Base-by-base conservation (phyloP, 2,329 filamentous ascomycete species). In the Aspergillus jensenii region DNA sequence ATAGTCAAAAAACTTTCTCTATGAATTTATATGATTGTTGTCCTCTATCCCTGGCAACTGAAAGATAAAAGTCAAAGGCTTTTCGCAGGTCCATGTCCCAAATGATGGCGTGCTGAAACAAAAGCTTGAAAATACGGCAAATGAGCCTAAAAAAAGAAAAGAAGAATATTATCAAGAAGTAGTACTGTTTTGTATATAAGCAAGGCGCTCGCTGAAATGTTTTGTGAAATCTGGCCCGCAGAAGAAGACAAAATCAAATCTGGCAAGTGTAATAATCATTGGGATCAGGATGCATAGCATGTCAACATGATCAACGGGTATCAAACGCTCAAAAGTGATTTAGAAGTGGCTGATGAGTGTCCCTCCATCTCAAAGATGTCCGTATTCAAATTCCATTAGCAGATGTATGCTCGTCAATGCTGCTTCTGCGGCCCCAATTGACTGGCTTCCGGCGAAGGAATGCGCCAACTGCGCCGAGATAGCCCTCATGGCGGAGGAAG, bases 401-500 rank as follows among this genome's bases (percentile, higher is more conserved):
- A 60, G 68, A 59, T 23, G 61, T 59, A 17, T 68, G 63, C 19
- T 80, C 82, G 62, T 92, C 90, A 39, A 93, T 80, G 69, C 90
- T 96, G 55, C 87, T 89, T 59, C 92, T 83, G 41, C 93, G 83
- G 1, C 93, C 93, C 93, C 93, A 98, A 68, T 96, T 96, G 61
- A 83, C 84, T 0, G 93, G 93, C 76, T 96, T 91, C 46, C 92
- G 81, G 78, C 93, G 96, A 59, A 99, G 79, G 72, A 99, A 99
- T 0, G 95, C 95, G 1, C 95, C 95, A 0, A 98, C 95, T 19
- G 92, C 86, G 9, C 95, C 95, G 1, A 99, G 84, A 72, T 98
- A 99, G 25, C 95, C 95, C 76, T 99, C 95, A 69, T 99, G 95
- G 6, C 95, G 84, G 59, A 99, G 74, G 74, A 99, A 99, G 74